Evolutionary conservation across 2,329 filamentous ascomycete genomes (phyloP).

Genomic region (Penicillium sp.): DNA sequence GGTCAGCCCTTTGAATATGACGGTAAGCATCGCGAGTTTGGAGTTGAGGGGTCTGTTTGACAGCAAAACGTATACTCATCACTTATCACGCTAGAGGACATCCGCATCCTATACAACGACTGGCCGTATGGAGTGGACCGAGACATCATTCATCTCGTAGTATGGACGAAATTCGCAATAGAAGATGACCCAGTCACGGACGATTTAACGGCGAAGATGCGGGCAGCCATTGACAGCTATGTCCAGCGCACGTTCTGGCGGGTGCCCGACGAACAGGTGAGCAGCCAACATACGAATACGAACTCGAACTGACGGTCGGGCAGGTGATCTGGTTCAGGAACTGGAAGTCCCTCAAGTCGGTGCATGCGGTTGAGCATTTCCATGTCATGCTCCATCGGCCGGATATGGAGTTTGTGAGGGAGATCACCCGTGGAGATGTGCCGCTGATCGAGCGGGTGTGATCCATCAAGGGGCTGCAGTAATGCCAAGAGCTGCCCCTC

Average conservation of each 20-base stretch:
- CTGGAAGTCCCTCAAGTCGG: slow-evolving; percentile 80
- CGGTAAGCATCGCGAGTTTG: slow-evolving; percentile 31
- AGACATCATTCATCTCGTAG: slow-evolving; percentile 78
- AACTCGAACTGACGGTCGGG: slow-evolving; percentile 19
- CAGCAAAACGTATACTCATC: neutral
- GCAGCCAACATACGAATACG: slow-evolving; percentile 28
- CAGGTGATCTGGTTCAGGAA: slow-evolving; percentile 89
- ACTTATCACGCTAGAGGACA: slow-evolving; percentile 51
- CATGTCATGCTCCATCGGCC: slow-evolving; percentile 88
- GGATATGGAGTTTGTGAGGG: slow-evolving; percentile 66
- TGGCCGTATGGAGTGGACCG: slow-evolving; percentile 88
- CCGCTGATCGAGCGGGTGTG: slow-evolving; percentile 59
- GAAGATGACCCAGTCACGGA: slow-evolving; percentile 67
- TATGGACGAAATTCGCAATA: slow-evolving; percentile 89
- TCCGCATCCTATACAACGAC: slow-evolving; percentile 82
- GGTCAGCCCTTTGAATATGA: slow-evolving; percentile 36
- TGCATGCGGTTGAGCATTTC: slow-evolving; percentile 88
- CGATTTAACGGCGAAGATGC: slow-evolving; percentile 66
- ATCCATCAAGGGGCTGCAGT: slow-evolving; percentile 1
- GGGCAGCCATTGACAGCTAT: slow-evolving; percentile 68
- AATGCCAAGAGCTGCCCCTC: slow-evolving; percentile 26
- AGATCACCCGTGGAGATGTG: slow-evolving; percentile 74
- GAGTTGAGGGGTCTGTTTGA: neutral
- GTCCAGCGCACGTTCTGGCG: slow-evolving; percentile 67
- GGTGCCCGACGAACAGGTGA: slow-evolving; percentile 42